Conservation (phyloP, 1,139 yeast species). For the Suhomyces kunorum region DNA sequence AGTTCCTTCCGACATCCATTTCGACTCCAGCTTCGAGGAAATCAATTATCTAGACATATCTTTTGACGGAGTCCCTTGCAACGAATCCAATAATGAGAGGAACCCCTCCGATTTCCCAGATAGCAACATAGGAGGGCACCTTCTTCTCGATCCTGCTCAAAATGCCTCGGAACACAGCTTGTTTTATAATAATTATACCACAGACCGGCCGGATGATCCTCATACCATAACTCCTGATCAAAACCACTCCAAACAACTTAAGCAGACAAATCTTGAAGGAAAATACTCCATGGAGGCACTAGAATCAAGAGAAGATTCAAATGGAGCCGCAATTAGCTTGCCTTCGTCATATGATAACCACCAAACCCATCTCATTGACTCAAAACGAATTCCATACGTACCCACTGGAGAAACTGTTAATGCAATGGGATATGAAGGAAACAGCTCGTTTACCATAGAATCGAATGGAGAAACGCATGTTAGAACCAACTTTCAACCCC, state of each 20-base stretch:
- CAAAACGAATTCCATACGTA: not conserved
- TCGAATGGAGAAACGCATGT: not conserved
- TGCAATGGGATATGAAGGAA: not conserved
- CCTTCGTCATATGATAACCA: not conserved
- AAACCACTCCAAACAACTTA: not conserved
- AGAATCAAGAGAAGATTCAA: not conserved
- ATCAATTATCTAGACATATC: not conserved
- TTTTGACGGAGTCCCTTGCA: not conserved
- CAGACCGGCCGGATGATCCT: not conserved
- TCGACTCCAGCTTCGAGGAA: not conserved
- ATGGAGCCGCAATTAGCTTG: too few species aligned
- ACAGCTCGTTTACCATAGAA: not conserved
- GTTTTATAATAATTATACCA: constrained; percentile 1
- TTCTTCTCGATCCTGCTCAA: not conserved
- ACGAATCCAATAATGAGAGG: not conserved
- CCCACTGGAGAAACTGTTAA: not conserved
- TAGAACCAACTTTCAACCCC: not conserved
- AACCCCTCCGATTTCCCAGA: not conserved
- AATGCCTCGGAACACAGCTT: not conserved
- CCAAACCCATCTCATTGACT: not conserved
- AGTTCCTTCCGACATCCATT: not conserved
- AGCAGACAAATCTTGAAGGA: not conserved
- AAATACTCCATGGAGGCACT: not conserved
- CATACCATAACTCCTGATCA: not conserved
- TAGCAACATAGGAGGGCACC: not conserved